Conservation (phyloP, 2,329 filamentous ascomycete genomes). For the Penicillium expansum region DNA sequence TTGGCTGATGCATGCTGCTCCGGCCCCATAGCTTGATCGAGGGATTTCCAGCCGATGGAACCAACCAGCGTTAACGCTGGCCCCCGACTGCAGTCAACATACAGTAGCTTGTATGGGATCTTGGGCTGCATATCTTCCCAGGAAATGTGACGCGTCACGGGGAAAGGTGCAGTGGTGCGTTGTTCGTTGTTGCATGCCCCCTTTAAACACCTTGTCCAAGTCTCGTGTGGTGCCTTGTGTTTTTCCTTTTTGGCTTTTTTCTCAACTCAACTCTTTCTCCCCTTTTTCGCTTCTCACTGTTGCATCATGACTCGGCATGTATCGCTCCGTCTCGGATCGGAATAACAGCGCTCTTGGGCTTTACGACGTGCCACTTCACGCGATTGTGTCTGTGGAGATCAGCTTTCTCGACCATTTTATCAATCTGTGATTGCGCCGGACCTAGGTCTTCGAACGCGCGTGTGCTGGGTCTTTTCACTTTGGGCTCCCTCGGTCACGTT, state of each 20-base stretch:
- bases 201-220: conserved; percentile 2
- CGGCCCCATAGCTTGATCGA: not conserved
- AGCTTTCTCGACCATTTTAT: not conserved
- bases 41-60: not conserved
- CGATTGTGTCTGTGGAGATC: not conserved
- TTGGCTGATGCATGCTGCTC: conserved; percentile 11
- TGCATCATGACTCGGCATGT: conserved; percentile 16
- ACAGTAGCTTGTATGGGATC: conserved; percentile 6
- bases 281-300: not conserved
- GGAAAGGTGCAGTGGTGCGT: not conserved
- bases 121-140: conserved; percentile 12
- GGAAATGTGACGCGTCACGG: conserved; percentile 10
- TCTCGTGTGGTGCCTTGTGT: not conserved
- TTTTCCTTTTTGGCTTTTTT: not conserved
- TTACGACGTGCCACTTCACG: not conserved
- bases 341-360: conserved; percentile 6
- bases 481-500: not conserved
- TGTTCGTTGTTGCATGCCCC: conserved; percentile 8
- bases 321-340: not conserved
- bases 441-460: not conserved
- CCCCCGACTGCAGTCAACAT: not conserved
- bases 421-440: not conserved
- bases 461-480: not conserved
- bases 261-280: not conserved
- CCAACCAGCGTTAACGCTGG: conserved; percentile 1